Evolutionary conservation across 331 rosid genomes (phyloP), one percentile per base, ranked within the genome.

Genomic region (Prunus yedoensis): DNA sequence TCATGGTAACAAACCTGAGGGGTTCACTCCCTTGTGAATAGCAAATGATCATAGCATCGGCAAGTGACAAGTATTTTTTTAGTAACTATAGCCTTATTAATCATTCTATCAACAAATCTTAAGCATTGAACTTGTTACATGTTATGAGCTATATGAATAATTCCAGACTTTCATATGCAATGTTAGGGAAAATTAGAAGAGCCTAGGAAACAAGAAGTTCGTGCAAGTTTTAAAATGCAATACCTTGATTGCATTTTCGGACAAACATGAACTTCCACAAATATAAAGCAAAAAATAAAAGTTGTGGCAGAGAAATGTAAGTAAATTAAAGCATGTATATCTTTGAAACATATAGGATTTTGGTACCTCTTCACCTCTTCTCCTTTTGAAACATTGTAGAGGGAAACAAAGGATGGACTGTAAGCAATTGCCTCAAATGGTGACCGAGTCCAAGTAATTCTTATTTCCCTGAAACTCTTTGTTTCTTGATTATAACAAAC

Each of bases 401-500:
- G 68, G 9, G 68, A 63, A 63, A 63, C 68, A 63, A 63, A 63
- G 68, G 49, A 63, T 35, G 68, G 68, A 63, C 68, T 63, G 68
- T 63, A 63, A n/a, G 49, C 68, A 63, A 63, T 35, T 9, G 68
- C 68, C 14, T 63, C 25, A 1, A 63, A 32, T 4, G 23, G 49
- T 12, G 49, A 20, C 49, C 20, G 25, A 63, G 47, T 18, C 68
- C 49, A 28, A 63, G 23, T 63, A 35, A 63, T 63, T 41, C 14
- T 35, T 3, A 17, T 35, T 63, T 63, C 25, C 49, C 68, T 63
- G 25, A 63, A 63, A 63, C 68, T 63, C 49, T 32, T 63, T 32
- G 7, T 35, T 32, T 18, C 49, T 63, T 41, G 15, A 63, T 35
- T 63, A 63, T 63, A 63, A 32, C 68, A 63, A 35, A 32, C 25